A percentile compares a stretch with the other conserved stretches of the same genome.
Conservation (phyloP, 192 early-diverging fungal species). For the Mortierella hygrophila region DNA sequence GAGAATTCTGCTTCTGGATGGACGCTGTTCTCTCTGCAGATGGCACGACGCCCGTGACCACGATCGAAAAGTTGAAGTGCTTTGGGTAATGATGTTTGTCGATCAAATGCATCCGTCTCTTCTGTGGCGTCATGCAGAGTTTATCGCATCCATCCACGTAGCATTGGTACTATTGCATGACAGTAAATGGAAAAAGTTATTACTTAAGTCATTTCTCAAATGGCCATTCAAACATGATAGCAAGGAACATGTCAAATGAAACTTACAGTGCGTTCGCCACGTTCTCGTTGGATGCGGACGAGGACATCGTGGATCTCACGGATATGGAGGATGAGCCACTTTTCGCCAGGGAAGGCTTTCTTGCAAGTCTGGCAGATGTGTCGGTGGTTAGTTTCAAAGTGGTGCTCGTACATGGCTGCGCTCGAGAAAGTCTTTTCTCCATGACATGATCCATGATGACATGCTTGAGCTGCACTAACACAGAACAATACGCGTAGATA, state of each 20-base stretch:
- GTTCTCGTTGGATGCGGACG: slow-evolving; percentile 57
- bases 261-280: slow-evolving; percentile 64
- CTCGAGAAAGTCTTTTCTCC: slow-evolving; percentile 52
- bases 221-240: too few species aligned
- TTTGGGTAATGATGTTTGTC: slow-evolving; percentile 67
- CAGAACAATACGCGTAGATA: not conserved
- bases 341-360: slow-evolving; percentile 61
- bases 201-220: not conserved
- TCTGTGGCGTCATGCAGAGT: slow-evolving; percentile 49
- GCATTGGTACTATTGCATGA: slow-evolving; percentile 60
- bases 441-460: slow-evolving; percentile 31
- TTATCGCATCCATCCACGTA: slow-evolving; percentile 64
- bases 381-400: slow-evolving; percentile 65
- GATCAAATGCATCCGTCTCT: slow-evolving; percentile 63
- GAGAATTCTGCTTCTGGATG: slow-evolving; percentile 24
- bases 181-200: not conserved
- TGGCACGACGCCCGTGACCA: slow-evolving; percentile 54
- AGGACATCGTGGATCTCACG: slow-evolving; percentile 64
- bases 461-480: slow-evolving; percentile 17
- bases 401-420: slow-evolving; percentile 58
- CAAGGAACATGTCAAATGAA: too few species aligned
- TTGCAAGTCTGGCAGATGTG: slow-evolving; percentile 61
- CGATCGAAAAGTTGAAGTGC: slow-evolving; percentile 63
- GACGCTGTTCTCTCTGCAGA: slow-evolving; percentile 34
- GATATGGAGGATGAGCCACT: slow-evolving; percentile 64